Conservation (phyloP, 176 grass and related monocot genomes). For the Phoenix roebelenii region DNA sequence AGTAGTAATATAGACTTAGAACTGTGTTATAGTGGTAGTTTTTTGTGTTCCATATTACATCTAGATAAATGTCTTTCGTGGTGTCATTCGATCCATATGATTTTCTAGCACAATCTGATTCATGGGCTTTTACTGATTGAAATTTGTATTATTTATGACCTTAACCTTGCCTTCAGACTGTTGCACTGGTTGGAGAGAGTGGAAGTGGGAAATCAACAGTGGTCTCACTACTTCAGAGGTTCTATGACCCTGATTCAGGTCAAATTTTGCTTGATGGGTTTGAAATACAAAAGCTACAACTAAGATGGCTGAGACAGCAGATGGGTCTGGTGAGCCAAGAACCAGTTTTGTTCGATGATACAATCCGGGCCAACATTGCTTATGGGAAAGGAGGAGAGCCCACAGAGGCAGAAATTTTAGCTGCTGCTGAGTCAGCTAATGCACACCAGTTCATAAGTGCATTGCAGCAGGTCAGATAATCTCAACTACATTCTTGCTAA, state of each 20-base stretch:
- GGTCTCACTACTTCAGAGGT: conserved; percentile 11
- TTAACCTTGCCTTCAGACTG: background rate
- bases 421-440: conserved; percentile 4
- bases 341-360: conserved; percentile 9
- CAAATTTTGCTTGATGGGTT: conserved; percentile 8
- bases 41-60: background rate
- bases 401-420: conserved; percentile 11
- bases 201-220: conserved; percentile 16
- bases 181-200: conserved; percentile 8
- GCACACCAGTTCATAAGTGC: conserved; percentile 13
- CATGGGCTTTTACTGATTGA: background rate
- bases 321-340: conserved; percentile 14
- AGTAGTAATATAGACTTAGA: background rate
- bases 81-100: background rate
- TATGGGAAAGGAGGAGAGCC: conserved; percentile 11
- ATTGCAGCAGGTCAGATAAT: conserved; percentile 7
- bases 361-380: conserved; percentile 7
- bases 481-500: background rate
- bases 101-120: background rate
- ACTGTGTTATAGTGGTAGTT: background rate
- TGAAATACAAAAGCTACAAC: background rate
- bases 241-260: conserved; percentile 11
- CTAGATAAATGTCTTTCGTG: background rate
- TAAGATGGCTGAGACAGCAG: conserved; percentile 12
- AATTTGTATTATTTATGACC: background rate